Base-by-base conservation (phyloP, 495 filamentous ascomycete species). In the Tuber brumale region DNA sequence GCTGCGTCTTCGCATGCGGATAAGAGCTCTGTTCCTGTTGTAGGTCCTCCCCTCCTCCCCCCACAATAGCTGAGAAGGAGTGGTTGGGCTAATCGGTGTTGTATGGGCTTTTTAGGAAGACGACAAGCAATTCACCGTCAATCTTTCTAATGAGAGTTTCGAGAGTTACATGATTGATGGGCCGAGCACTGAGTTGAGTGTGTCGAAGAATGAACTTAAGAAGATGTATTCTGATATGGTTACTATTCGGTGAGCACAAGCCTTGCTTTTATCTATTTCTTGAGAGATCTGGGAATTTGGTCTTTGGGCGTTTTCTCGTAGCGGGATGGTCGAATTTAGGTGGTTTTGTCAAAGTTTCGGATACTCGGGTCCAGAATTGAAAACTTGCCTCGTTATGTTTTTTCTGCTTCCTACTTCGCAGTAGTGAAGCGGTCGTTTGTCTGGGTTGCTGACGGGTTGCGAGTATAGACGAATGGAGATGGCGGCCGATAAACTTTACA, bases 141-240 rank as follows among this genome's bases (percentile, higher is more conserved):
- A 89, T 75, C 92, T 99, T 85, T 96, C 93, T 83, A 91, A 96
- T 81, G 95, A 98, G 92, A 94, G 92, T 88, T 99, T 98, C 88
- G 95, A 99, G 89, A 97, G 94, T 76, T 99, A 98, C 87, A 93
- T 97, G 88, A 90, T 98, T 85, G 95, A 98, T 86, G 94, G 94
- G 72, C 96, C 96, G 37, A 86, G 92, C 27, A 97, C 97, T 87
- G 94, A 93, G 73, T 85, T 98, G 81, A 87, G 93, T 79, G 92
- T 94, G 80, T 98, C 95, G 80, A 99, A 99, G 90, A 92, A 91
- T 86, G 92, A 98, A 88, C 87, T 99, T 82, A 97, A 97, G 91
- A 88, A 95, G 89, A 97, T 99, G 91, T 99, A 99, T 88, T 89
- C 90, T 84, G 94, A 99, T 84, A 98, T 99, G 96, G 95, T 98